Conservation (phyloP, 23 red algal genomes). For the Gracilaria domingensis region DNA sequence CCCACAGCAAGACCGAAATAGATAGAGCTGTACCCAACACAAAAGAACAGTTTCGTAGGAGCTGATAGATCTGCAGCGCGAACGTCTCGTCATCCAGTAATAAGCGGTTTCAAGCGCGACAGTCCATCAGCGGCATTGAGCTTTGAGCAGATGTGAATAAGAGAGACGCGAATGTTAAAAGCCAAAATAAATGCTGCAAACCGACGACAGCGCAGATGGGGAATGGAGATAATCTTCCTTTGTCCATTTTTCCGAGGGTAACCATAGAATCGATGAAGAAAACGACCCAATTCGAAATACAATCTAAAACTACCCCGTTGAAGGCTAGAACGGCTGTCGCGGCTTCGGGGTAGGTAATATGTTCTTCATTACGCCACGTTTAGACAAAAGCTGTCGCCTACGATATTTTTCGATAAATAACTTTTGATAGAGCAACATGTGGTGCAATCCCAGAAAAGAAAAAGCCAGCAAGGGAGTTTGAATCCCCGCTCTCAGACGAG, state of each 20-base stretch:
- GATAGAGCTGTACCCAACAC: no score
- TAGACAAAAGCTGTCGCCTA: not conserved
- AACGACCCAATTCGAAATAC: not conserved
- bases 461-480: not conserved
- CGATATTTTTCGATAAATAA: not conserved
- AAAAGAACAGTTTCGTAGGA: no score
- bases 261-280: no score
- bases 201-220: not conserved
- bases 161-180: not conserved
- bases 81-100: no score
- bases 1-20: no score
- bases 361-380: not conserved
- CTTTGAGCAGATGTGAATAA: not conserved
- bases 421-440: no score
- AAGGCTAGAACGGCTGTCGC: constrained; percentile 16
- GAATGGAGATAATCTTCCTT: constrained; percentile 1
- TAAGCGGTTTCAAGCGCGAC: no score
- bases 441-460: no score
- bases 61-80: no score
- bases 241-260: not conserved
- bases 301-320: not conserved
- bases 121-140: not conserved
- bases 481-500: no score
- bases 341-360: constrained; percentile 10
- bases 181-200: not conserved